Evolutionary conservation across 345 rosid genomes (phyloP), one percentile per base, ranked within the genome.

Genomic region (Gossypium turneri): DNA sequence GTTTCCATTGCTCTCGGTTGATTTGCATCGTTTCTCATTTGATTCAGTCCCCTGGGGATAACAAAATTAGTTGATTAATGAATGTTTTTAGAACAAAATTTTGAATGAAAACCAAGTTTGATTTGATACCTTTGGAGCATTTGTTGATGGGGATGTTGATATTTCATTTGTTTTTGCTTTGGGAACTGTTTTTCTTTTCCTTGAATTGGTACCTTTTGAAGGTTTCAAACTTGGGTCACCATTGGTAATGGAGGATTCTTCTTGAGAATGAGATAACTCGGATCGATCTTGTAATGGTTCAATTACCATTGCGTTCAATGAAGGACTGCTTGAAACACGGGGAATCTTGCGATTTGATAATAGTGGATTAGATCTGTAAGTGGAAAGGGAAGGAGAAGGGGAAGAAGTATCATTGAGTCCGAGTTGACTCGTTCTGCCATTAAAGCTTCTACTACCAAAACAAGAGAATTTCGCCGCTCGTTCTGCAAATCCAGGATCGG

Each of bases 401-500:
- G 7, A 34, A 34, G 41, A 34, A 34, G 41, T 34, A 34, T 12
- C 77, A 73, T 66, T 81, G 5, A 64, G 56, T 38, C 78, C 81
- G 15, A 76, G 45, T 44, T 87, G 78, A 78, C 73, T 19, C 0
- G 79, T 78, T 66, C 89, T 67, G 45, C 87, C 89, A 55, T 94
- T 90, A 76, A 89, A 87, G 72, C 92, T 94, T 73, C 88, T 80
- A 79, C 88, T 90, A 2, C 94, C 90, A 9, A 88, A 87, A 79
- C 91, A 85, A 7, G 97, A 82, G 61, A 85, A 89, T 80, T 79
- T 88, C 0, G 95, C 95, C 2, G 96, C 97, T 52, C 94, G 80
- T 75, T 87, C 94, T 0, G 92, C 91, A 15, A 93, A 93, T 72
- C 94, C 93, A 3, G 90, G 90, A 67, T 91, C 97, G 13, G 92